Evolutionary conservation across 441 rosid genomes (phyloP).

Genomic region (Mallotus japonicus): DNA sequence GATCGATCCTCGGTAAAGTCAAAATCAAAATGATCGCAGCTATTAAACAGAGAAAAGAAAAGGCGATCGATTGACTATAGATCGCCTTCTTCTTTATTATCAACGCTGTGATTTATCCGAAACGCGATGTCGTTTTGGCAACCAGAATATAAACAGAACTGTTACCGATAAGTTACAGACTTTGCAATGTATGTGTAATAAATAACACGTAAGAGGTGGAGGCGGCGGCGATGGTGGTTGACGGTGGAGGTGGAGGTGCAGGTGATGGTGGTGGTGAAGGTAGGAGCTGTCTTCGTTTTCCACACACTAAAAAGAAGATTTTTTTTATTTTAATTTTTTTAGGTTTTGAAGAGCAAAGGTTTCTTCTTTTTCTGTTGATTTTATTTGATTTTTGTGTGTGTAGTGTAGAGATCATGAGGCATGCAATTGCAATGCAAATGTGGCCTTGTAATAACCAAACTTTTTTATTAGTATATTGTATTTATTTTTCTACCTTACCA

Average conservation of each 20-base stretch:
- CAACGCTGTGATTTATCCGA: too few relatives aligned
- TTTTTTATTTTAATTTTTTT: not conserved
- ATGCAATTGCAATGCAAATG: conserved; percentile 19
- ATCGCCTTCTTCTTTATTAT: conserved; percentile 18
- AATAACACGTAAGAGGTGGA: not conserved
- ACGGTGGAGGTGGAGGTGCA: conserved; percentile 12
- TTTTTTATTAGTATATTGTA: not conserved
- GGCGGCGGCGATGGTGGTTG: not conserved
- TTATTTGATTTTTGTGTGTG: not conserved
- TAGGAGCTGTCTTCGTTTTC: conserved; percentile 4
- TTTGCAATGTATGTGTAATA: conserved; percentile 7
- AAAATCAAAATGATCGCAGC: conserved; percentile 24
- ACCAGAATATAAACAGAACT: too few relatives aligned
- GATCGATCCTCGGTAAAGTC: conserved; percentile 34
- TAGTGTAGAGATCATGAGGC: conserved; percentile 4
- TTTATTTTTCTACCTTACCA: too few relatives aligned
- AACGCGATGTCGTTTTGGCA: too few relatives aligned
- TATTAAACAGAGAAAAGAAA: conserved; percentile 7
- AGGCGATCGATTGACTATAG: conserved; percentile 22
- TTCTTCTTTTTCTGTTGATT: not conserved
- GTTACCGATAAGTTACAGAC: not conserved
- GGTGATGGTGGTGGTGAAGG: not conserved
- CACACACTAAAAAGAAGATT: conserved; percentile 15
- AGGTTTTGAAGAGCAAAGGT: not conserved
- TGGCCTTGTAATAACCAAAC: conserved; percentile 23